Percentiles rank a stretch among this genome's conserved stretches.
Evolutionary conservation across 306 rosid genomes (phyloP).

Genomic region (Castanea mollissima): DNA sequence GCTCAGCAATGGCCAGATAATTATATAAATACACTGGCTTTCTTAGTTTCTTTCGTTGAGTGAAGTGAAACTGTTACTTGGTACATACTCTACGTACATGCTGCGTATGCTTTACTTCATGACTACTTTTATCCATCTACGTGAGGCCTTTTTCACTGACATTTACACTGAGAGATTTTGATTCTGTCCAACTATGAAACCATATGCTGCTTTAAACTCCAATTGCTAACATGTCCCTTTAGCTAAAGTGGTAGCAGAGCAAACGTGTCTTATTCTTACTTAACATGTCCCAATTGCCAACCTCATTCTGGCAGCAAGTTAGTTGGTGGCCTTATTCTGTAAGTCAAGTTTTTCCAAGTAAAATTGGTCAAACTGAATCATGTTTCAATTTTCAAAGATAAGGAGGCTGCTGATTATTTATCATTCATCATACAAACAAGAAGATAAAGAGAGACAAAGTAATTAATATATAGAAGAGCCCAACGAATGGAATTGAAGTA

Average conservation of each 20-base stretch:
- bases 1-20: neutral
- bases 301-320: neutral
- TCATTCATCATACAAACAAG: neutral
- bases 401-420: neutral
- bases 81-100: conserved; percentile 30
- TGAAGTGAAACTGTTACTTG: conserved; percentile 30
- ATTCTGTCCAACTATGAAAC: conserved; percentile 14
- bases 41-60: neutral
- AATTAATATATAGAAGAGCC: neutral
- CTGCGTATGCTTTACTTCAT: conserved; percentile 35
- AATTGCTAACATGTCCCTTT: neutral
- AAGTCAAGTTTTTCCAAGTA: neutral
- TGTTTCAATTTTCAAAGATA: neutral
- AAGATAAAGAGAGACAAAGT: neutral
- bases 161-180: conserved; percentile 29
- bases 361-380: neutral
- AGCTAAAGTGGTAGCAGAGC: neutral
- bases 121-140: conserved; percentile 6
- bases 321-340: neutral
- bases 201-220: neutral
- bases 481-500: too few relatives aligned
- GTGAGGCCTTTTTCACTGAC: conserved; percentile 24
- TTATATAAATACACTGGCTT: neutral
- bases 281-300: too few relatives aligned
- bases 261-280: neutral